Conservation (phyloP, 23 red algal genomes). For the Agarophyton chilense region DNA sequence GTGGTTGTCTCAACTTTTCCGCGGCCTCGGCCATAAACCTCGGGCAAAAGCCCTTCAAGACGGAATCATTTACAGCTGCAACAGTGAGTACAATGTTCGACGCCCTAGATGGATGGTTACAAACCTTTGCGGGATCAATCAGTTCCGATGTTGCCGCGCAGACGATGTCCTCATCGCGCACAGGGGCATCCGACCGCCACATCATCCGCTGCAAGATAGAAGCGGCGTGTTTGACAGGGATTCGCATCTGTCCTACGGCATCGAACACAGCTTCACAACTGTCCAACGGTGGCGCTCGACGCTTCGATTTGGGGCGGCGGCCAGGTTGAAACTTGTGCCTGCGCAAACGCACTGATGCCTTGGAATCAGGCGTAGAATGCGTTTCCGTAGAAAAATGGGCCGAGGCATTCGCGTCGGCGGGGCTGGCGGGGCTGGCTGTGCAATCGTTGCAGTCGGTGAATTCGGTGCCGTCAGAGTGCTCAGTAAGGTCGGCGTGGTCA, state of each 20-base stretch:
- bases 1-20: neutral
- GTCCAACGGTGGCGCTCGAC: neutral
- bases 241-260: neutral
- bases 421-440: neutral
- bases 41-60: neutral
- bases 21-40: neutral
- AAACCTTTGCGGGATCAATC: neutral
- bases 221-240: slow-evolving; percentile 24
- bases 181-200: neutral
- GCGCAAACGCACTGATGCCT: too few relatives aligned
- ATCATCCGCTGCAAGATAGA: neutral
- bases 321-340: too few relatives aligned
- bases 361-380: neutral
- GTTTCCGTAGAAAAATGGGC: neutral
- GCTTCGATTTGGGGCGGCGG: too few relatives aligned
- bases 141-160: neutral
- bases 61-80: neutral
- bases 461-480: neutral
- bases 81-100: slow-evolving; percentile 7
- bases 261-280: neutral
- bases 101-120: neutral
- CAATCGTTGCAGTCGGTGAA: neutral
- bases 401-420: neutral
- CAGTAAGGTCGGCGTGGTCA: too few relatives aligned
- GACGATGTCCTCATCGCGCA: neutral